These are phyloP conservation scores for Boeremia lycopersici DNA, from an alignment of 2,329 filamentous ascomycete species.

Conservation along the genomic window DNA sequence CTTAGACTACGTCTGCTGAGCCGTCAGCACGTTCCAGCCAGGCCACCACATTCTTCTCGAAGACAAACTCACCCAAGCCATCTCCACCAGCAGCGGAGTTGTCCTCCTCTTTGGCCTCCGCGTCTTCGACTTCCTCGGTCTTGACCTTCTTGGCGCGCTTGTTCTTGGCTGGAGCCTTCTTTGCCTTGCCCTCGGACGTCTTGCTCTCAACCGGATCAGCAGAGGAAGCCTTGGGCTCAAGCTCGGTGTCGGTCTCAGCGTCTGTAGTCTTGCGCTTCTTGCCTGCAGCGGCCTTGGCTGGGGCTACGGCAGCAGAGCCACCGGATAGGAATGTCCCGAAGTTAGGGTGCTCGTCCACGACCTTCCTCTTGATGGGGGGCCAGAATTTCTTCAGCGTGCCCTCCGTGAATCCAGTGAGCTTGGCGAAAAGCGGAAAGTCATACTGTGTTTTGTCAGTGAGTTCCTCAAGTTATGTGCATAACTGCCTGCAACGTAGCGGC, in stretches of 20 bases:
- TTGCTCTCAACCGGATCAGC: conserved; percentile 7
- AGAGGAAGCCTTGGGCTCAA: neutral
- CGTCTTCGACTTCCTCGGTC: conserved; percentile 20
- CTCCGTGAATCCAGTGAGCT: conserved; percentile 36
- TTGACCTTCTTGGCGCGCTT: conserved; percentile 29
- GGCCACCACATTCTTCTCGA: conserved; percentile 6
- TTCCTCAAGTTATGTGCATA: neutral
- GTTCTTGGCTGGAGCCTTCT: conserved; percentile 22
- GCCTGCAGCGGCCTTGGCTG: conserved; percentile 4
- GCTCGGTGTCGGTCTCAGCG: conserved; percentile 8
- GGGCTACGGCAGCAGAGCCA: conserved; percentile 2
- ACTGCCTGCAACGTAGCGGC: neutral
- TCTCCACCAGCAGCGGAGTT: conserved; percentile 25
- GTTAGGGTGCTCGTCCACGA: conserved; percentile 26
- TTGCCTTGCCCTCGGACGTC: conserved; percentile 3
- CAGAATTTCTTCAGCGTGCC: conserved; percentile 44
- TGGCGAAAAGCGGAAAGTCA: conserved; percentile 39
- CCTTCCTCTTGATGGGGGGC: conserved; percentile 42
- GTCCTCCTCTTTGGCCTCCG: conserved; percentile 11
- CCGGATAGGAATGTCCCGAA: conserved; percentile 27
- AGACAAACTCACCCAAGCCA: conserved; percentile 24
- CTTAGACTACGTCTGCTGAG: conserved; percentile 1
- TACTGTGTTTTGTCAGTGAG: conserved; percentile 21
- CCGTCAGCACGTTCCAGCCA: conserved; percentile 23
- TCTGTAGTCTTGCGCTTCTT: conserved; percentile 35